phyloP scores from a whole-genome alignment of 73 alveolate species.

The Stentor coeruleus region DNA sequence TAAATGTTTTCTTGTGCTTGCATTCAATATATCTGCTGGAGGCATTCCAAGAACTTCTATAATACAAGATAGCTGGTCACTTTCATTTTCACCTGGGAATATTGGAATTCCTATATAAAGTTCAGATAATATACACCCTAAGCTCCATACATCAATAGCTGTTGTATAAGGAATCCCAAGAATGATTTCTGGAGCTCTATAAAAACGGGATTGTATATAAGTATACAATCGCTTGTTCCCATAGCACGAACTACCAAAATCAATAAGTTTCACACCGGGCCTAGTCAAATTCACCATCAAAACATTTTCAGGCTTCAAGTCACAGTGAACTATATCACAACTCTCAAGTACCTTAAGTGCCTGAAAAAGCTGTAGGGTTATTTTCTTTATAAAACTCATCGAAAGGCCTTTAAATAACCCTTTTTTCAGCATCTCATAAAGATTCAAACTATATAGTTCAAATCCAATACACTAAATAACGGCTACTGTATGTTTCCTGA shows the following conservation, averaged over 20 bases:
- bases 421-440: slow-evolving; percentile 59
- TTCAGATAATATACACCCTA: slow-evolving; percentile 88
- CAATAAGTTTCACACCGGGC: slow-evolving; percentile 64
- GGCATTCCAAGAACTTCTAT: slow-evolving; percentile 78
- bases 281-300: slow-evolving; percentile 47
- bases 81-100: slow-evolving; percentile 86
- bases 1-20: too few relatives aligned
- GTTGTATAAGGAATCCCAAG: slow-evolving; percentile 87
- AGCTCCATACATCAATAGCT: slow-evolving; percentile 95
- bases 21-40: too few relatives aligned
- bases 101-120: slow-evolving; percentile 75
- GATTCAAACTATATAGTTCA: slow-evolving; percentile 59
- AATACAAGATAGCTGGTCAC: slow-evolving; percentile 63
- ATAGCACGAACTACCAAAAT: slow-evolving; percentile 75
- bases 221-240: slow-evolving; percentile 62
- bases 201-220: slow-evolving; percentile 84
- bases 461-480: slow-evolving; percentile 64
- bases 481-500: slow-evolving; percentile 54
- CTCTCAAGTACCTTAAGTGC: slow-evolving; percentile 49
- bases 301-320: slow-evolving; percentile 78
- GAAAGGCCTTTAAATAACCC: slow-evolving; percentile 61
- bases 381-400: slow-evolving; percentile 47
- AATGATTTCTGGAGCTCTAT: slow-evolving; percentile 94
- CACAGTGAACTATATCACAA: slow-evolving; percentile 68
- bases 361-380: slow-evolving; percentile 54